Percentiles rank a stretch among this genome's conserved stretches.
Conservation (phyloP, 78 protist genomes). For the Guillardia theta region DNA sequence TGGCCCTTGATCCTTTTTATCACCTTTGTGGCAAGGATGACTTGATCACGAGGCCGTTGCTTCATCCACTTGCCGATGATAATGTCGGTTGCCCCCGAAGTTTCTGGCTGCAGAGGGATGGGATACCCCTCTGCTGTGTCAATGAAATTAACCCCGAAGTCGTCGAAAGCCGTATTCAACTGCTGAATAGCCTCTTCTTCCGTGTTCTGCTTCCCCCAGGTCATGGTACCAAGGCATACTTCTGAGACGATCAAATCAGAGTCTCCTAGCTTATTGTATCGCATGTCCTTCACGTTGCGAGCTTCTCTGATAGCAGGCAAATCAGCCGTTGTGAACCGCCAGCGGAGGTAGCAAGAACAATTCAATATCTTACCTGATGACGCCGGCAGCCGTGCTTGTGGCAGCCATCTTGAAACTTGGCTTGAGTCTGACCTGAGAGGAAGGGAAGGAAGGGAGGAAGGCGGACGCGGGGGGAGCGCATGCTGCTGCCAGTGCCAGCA, state of each 20-base stretch:
- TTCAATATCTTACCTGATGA: background rate
- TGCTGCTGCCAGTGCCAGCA: too few relatives aligned
- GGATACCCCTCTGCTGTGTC: constrained; percentile 58
- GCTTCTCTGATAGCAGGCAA: background rate
- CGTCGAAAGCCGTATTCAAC: constrained; percentile 27
- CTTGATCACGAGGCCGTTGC: background rate
- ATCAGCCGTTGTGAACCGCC: background rate
- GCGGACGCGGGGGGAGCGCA: too few relatives aligned
- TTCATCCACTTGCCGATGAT: constrained; percentile 37
- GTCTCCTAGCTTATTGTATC: constrained; percentile 18
- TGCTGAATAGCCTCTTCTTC: constrained; percentile 40
- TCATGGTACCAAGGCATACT: constrained; percentile 17
- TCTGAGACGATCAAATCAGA: constrained; percentile 21
- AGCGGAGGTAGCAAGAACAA: background rate
- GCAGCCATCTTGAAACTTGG: too few relatives aligned
- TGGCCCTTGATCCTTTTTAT: background rate
- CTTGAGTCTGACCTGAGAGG: too few relatives aligned
- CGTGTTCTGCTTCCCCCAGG: constrained; percentile 44
- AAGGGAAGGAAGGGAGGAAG: too few relatives aligned
- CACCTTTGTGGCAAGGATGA: constrained; percentile 45
- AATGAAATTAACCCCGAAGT: constrained; percentile 48
- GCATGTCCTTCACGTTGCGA: background rate
- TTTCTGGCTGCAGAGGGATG: constrained; percentile 37
- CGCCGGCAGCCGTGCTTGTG: background rate
- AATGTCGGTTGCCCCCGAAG: constrained; percentile 10